A percentile compares a stretch with the other conserved stretches of the same genome.
Conservation (phyloP, 202 grass and related monocot genomes). For the Schoenoplectus tabernaemontani region DNA sequence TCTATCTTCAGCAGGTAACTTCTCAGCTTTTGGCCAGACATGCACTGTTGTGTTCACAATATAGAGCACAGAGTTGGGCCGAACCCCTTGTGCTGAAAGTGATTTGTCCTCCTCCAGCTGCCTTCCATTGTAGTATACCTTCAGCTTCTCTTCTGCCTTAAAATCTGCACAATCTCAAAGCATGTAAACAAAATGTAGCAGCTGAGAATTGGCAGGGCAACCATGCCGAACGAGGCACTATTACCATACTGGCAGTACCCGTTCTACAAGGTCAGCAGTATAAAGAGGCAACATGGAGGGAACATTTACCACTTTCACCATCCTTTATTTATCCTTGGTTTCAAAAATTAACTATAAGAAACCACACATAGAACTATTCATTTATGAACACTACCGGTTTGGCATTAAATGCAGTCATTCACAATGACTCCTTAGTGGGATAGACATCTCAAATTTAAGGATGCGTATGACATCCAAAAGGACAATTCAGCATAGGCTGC, state of each 20-base stretch:
- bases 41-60: conserved; percentile 73
- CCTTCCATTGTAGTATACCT: conserved; percentile 72
- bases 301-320: background rate
- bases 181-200: conserved; percentile 6
- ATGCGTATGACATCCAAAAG: background rate
- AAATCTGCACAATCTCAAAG: conserved; percentile 50
- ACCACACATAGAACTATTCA: background rate
- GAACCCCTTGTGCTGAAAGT: conserved; percentile 52
- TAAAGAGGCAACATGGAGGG: background rate
- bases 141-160: conserved; percentile 64
- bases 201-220: background rate
- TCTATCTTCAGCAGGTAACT: conserved; percentile 80
- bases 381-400: background rate
- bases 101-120: conserved; percentile 73
- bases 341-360: conserved; percentile 3
- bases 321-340: background rate
- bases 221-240: background rate
- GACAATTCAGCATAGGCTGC: background rate
- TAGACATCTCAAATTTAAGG: background rate
- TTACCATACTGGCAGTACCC: background rate
- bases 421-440: background rate
- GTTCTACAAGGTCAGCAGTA: conserved; percentile 1
- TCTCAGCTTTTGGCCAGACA: conserved; percentile 90
- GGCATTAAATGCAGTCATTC: background rate
- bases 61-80: conserved; percentile 75